These are phyloP conservation scores for Russula olivacea DNA, from an alignment of 768 basidiomycete species.

Conservation along the genomic window DNA sequence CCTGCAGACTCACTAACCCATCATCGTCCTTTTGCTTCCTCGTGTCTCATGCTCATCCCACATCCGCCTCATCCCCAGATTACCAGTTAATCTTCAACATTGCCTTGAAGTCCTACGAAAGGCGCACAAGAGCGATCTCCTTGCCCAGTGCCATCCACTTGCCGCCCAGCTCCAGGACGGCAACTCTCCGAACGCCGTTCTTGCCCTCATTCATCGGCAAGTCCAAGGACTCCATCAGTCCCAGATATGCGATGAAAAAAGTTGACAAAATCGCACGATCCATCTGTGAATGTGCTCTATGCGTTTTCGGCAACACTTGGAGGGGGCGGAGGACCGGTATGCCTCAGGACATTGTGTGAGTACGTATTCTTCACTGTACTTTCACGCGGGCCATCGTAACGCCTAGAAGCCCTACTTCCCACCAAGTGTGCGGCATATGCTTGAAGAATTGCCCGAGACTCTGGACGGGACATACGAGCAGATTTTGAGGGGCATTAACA, in stretches of 20 bases:
- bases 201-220: not conserved
- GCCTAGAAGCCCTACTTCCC: not conserved
- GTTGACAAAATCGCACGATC: constrained; percentile 1
- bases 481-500: not conserved
- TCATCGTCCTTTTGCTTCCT: not conserved
- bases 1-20: too few relatives aligned
- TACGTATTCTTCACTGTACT: too few relatives aligned
- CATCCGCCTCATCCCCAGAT: not conserved
- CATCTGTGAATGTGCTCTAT: not conserved
- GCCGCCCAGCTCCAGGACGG: not conserved
- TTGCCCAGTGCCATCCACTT: not conserved
- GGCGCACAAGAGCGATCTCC: not conserved
- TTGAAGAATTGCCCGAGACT: not conserved
- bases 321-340: not conserved
- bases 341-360: too few relatives aligned
- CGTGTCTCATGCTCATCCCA: not conserved
- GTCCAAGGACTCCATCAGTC: not conserved
- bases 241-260: not conserved
- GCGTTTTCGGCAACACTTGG: not conserved
- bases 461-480: constrained; percentile 11
- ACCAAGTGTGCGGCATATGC: not conserved
- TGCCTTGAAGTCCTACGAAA: not conserved
- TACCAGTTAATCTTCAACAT: not conserved
- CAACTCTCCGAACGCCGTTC: not conserved
- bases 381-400: not conserved